These are phyloP conservation scores for Hypocrella siamensis DNA, from an alignment of 2,329 filamentous ascomycete genomes.

Conservation along the genomic window DNA sequence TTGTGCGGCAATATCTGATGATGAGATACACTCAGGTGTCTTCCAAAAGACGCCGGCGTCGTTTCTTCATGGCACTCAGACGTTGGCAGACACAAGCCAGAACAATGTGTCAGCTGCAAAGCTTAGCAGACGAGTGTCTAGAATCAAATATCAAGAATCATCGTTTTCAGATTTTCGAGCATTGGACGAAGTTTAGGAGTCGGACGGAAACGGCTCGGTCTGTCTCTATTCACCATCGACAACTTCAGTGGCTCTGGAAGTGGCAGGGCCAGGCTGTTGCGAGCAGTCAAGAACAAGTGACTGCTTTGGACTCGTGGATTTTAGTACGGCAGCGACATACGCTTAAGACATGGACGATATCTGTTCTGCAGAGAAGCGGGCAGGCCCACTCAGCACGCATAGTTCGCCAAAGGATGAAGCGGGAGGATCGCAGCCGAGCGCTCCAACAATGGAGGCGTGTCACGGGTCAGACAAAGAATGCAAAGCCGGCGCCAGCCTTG, in stretches of 20 bases:
- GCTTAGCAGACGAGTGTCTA: constrained; percentile 6
- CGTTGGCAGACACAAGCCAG: constrained; percentile 12
- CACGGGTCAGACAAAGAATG: constrained; percentile 6
- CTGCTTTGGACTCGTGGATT: constrained; percentile 17
- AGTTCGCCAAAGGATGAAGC: constrained; percentile 15
- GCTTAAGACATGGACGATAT: constrained; percentile 21
- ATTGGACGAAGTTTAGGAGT: constrained; percentile 9
- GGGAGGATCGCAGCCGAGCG: constrained; percentile 14
- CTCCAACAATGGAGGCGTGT: constrained; percentile 16
- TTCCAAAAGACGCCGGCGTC: constrained; percentile 15
- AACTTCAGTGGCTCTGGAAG: constrained; percentile 6
- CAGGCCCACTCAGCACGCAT: constrained; percentile 20
- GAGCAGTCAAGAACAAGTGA: constrained; percentile 10
- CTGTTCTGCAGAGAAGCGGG: constrained; percentile 18
- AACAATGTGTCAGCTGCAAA: constrained; percentile 5
- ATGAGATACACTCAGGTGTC: constrained; percentile 18
- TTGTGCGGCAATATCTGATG: constrained; percentile 18
- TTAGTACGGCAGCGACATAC: constrained; percentile 15
- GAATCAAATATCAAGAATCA: constrained; percentile 4
- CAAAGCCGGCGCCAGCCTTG: background rate
- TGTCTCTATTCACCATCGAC: background rate
- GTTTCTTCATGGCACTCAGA: constrained; percentile 16
- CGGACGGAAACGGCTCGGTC: background rate
- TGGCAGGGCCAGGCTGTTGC: constrained; percentile 7
- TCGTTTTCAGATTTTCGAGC: constrained; percentile 3